These are phyloP conservation scores for Fragaria vesca DNA, from an alignment of 306 rosid genomes.

Conservation along the genomic window DNA sequence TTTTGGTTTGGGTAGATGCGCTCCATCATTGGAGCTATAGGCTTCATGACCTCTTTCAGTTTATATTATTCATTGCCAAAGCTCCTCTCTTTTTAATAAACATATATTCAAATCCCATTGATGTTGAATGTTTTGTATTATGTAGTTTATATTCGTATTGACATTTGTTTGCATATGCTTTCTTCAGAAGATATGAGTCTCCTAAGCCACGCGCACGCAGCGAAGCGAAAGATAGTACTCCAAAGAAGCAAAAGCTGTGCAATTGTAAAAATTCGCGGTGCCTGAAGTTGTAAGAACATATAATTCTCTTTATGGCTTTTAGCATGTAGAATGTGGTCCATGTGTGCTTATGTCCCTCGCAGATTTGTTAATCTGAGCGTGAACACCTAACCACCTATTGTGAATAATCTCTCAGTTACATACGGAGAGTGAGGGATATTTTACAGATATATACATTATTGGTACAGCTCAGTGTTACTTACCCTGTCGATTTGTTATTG, in stretches of 20 bases:
- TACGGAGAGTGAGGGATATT: not conserved
- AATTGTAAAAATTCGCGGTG: conserved; percentile 89
- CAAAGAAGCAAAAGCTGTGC: conserved; percentile 86
- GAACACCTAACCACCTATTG: not conserved
- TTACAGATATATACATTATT: not conserved
- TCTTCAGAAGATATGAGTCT: conserved; percentile 71
- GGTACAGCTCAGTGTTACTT: conserved; percentile 3
- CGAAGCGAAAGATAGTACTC: conserved; percentile 67
- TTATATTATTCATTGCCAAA: not conserved
- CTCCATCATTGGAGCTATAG: not conserved
- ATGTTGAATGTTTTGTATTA: not conserved
- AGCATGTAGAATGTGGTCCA: conserved; percentile 12
- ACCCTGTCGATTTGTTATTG: not conserved
- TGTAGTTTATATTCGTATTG: conserved; percentile 10
- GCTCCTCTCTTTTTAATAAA: not conserved
- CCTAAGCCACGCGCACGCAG: conserved; percentile 50
- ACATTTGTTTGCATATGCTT: conserved; percentile 21
- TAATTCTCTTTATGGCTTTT: conserved; percentile 11
- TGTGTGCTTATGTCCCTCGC: not conserved
- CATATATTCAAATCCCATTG: not conserved
- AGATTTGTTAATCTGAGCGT: not conserved
- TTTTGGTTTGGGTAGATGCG: not conserved
- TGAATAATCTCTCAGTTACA: not conserved
- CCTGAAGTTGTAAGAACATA: conserved; percentile 81
- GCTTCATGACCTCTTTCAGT: not conserved